A percentile compares a stretch with the other conserved stretches of the same genome.
These are phyloP conservation scores for Phylloporus gajari DNA, from an alignment of 1,284 basidiomycete genomes.

Conservation along the genomic window DNA sequence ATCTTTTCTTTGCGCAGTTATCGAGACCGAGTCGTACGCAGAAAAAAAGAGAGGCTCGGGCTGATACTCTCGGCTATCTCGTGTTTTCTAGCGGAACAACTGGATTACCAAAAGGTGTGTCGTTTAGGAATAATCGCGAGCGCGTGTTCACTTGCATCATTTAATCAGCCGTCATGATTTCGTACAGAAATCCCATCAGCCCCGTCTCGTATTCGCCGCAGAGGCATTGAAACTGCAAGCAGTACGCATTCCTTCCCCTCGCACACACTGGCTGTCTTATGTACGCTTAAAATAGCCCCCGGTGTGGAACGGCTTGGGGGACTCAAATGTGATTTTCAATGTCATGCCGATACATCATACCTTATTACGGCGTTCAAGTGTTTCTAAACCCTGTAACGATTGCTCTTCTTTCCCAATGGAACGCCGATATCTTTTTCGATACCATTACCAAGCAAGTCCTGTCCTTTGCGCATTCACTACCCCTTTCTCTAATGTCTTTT, in stretches of 20 bases:
- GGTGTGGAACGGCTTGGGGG: constrained; percentile 46
- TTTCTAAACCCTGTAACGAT: no score
- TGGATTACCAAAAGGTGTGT: constrained; percentile 70
- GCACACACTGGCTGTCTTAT: neutral
- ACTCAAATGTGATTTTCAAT: no score
- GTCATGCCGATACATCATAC: no score
- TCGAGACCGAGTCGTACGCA: no score
- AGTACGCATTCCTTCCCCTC: constrained; percentile 19
- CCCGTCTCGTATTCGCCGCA: constrained; percentile 48
- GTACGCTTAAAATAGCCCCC: constrained; percentile 47
- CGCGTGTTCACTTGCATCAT: constrained; percentile 9
- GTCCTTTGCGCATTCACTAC: neutral
- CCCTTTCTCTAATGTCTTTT: neutral
- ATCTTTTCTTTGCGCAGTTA: no score
- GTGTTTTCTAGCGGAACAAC: constrained; percentile 83
- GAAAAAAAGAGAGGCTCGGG: no score
- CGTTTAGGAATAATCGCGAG: neutral
- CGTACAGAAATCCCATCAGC: constrained; percentile 72
- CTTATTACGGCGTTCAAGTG: no score
- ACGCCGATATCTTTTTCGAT: constrained; percentile 55
- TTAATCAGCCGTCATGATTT: constrained; percentile 67
- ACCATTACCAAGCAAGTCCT: constrained; percentile 56
- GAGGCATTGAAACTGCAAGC: constrained; percentile 44
- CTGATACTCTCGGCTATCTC: constrained; percentile 73
- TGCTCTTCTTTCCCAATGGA: constrained; percentile 67